Conservation (phyloP, 768 basidiomycete genomes). For the Peribolospora kevripleyi region DNA sequence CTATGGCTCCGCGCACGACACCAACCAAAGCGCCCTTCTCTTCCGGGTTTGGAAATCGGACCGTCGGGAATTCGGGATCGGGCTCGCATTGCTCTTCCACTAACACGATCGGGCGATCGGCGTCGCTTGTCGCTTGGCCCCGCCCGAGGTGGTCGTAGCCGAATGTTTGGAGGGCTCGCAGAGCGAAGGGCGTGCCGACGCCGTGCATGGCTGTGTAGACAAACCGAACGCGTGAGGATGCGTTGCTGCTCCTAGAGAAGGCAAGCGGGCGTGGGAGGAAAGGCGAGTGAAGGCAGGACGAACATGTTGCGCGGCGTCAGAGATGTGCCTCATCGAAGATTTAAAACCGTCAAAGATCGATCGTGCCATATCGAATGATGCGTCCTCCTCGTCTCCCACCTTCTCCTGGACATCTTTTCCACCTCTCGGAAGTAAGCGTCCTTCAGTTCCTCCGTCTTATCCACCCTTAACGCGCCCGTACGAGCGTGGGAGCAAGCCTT, state of each 20-base stretch:
- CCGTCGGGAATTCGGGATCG: constrained; percentile 67
- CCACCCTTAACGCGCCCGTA: constrained; percentile 11
- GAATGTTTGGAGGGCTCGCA: constrained; percentile 32
- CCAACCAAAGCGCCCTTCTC: constrained; percentile 38
- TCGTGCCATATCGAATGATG: too few species aligned
- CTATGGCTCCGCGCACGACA: not conserved
- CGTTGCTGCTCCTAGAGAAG: constrained; percentile 15
- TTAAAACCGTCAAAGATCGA: not conserved
- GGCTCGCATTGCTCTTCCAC: constrained; percentile 44
- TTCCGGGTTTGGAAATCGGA: constrained; percentile 69
- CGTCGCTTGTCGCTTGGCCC: constrained; percentile 49
- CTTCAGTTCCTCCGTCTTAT: constrained; percentile 37
- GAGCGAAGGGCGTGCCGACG: constrained; percentile 44
- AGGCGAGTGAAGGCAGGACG: too few species aligned
- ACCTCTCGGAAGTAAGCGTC: constrained; percentile 32
- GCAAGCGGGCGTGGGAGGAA: not conserved
- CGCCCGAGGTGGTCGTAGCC: constrained; percentile 31
- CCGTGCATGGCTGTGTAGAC: constrained; percentile 83
- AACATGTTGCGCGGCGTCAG: not conserved
- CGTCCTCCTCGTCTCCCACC: too few species aligned
- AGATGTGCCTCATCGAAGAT: not conserved
- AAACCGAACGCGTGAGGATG: constrained; percentile 28
- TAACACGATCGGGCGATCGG: constrained; percentile 61
- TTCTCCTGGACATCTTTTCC: constrained; percentile 10
- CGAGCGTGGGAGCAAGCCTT: not conserved